These are phyloP conservation scores for Magnusiomyces magnusii DNA, from an alignment of 1,139 yeast species.

Conservation along the genomic window DNA sequence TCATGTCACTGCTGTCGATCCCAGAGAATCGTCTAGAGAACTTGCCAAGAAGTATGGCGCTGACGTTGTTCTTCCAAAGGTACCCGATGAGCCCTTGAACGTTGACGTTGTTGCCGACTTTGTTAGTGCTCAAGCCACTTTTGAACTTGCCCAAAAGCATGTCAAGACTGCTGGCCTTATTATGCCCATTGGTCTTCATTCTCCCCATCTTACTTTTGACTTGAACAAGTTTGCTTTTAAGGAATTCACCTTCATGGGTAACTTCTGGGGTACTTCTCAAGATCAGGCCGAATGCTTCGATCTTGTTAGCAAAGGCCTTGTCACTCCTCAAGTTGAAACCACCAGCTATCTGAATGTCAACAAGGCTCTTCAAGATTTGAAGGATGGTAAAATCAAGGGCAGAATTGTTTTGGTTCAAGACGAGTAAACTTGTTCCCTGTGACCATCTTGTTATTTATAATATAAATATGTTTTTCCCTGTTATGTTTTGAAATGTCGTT, in stretches of 20 bases:
- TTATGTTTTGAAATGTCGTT: too few relatives aligned
- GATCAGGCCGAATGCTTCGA: conserved; percentile 43
- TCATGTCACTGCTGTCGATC: conserved; percentile 39
- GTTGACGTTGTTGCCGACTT: conserved; percentile 38
- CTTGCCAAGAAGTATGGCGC: conserved; percentile 40
- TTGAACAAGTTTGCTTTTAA: conserved; percentile 33
- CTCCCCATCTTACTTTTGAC: conserved; percentile 32
- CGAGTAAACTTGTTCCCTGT: neutral
- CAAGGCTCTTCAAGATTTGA: conserved; percentile 35
- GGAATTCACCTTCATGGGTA: conserved; percentile 39
- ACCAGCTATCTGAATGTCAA: conserved; percentile 38
- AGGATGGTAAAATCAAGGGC: conserved; percentile 39
- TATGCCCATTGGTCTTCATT: conserved; percentile 42
- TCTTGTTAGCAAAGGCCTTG: conserved; percentile 39
- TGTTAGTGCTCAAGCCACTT: conserved; percentile 40
- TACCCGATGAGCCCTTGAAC: conserved; percentile 23
- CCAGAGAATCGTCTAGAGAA: conserved; percentile 32
- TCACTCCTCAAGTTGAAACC: conserved; percentile 37
- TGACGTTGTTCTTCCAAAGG: conserved; percentile 37
- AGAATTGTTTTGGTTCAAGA: conserved; percentile 37
- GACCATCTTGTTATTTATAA: neutral
- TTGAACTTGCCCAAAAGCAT: conserved; percentile 23
- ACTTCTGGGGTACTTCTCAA: conserved; percentile 43
- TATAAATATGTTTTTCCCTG: neutral
- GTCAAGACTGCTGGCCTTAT: conserved; percentile 38